Base-by-base conservation (phyloP, 305 asterid species). In the Fraxinus nigra region DNA sequence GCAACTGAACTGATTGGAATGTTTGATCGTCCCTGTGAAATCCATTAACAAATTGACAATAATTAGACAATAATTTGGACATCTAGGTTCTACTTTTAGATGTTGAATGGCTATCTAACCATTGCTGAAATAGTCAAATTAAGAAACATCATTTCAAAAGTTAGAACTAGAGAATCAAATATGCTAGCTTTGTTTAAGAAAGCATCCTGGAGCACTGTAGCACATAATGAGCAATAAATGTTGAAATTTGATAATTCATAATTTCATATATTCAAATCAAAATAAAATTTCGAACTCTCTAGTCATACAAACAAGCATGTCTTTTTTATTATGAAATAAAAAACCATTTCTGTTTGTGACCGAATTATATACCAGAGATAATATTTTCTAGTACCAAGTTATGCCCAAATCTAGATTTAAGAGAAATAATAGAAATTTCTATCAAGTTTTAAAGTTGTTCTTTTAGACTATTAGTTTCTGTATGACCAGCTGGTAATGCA, bases 1-100 rank as follows among this genome's bases (percentile, higher is more conserved):
- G 99, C 97, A 86, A 92, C 89, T 81, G 98, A 97, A 86, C 97
- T 90, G 87, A 93, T 87, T 69, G 95, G 85, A 75, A 82, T 72
- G 83, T 84, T 88, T 84, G 86, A 77, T 84, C 97, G 92, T 72
- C 92, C 98, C 99, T 96, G 80, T 74, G 81, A 83, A 75, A 81
- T 46, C 78, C 82, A 86, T 61, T 61, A 7, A 61, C 70, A 61
- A 7, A 79, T 48, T 79, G 79, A n/a, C 13, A 78, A 78, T 40
- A 72, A 26, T 73, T 65, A 84, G 80, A 81, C 51, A 82, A 84
- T 82, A 80, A 75, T 7, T 56, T 75, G 40, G 74, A 78, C 76
- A 59, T 32, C 80, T 14, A 67, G 82, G 72, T 38, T 74, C 43
- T 18, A 75, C 75, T 70, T 70, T 30, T 51, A 82, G 81, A 37